Evolutionary conservation across 768 basidiomycete species (phyloP).

Genomic region (Hortiboletus campestris): DNA sequence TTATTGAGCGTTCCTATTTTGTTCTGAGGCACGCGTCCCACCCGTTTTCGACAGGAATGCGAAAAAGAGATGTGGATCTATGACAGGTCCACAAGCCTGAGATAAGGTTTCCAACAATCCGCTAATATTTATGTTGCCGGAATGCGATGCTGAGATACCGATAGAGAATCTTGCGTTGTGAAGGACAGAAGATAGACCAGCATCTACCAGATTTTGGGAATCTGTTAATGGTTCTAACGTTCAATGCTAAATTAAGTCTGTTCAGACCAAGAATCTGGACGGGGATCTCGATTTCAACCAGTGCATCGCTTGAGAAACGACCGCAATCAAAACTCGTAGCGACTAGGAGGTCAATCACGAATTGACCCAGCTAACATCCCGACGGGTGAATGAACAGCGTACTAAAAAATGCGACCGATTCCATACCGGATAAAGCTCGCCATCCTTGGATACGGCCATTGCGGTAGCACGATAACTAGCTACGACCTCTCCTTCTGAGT

Average conservation of each 20-base stretch:
- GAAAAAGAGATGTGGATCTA: neutral
- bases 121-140: neutral
- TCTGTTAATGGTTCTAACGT: neutral
- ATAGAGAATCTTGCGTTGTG: neutral
- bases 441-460: conserved; percentile 28
- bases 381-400: neutral
- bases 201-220: neutral
- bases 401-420: neutral
- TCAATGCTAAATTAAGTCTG: neutral
- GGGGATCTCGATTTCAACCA: neutral
- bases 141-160: neutral
- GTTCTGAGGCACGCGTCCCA: neutral
- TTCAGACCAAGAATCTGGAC: neutral
- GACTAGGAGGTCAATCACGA: conserved; percentile 28
- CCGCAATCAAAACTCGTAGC: conserved; percentile 21
- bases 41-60: neutral
- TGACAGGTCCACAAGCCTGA: too few species aligned
- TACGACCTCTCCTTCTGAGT: conserved; percentile 18
- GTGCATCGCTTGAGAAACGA: neutral
- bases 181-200: neutral
- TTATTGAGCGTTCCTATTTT: neutral
- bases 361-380: conserved; percentile 18
- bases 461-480: conserved; percentile 28
- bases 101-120: neutral
- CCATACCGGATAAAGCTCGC: conserved; percentile 28